Base-by-base conservation (phyloP, 352 stramenopile species). In the Phytopythium helicoides region DNA sequence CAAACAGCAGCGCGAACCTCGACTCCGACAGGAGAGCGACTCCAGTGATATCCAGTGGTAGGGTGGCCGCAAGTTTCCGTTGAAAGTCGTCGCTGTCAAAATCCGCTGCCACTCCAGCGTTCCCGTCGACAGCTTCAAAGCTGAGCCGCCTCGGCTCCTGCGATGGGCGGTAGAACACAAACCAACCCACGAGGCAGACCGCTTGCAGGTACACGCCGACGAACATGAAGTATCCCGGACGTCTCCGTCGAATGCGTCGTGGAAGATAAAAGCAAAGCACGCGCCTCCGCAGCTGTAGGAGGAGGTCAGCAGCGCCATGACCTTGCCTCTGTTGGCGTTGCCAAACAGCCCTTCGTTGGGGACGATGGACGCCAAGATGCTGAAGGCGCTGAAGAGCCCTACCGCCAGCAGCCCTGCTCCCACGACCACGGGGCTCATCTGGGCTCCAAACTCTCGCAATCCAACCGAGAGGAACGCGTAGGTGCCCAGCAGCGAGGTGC, bases 1-100 rank as follows among this genome's bases (percentile, higher is more conserved):
- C 58, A 45, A 94, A 92, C 12, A 94, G 72, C 54, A 92, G 66
- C 76, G 74, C 89, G 55, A 94, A 94, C 34, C 76, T 76, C 21
- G 57, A 14, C 36, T 91, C 76, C 1, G 47, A 64, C 22, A 94
- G 54, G 38, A 92, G 55, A 8, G 50, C 57, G 21, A 75, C 46
- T 9, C 82, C 74, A 6, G 81, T 92, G 39, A 90, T 73, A 37
- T 94, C 78, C 34, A 68, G 36, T 38, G 52, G 54, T 14, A 14
- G 15, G 8, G 15, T 41, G 28, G 28, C 28, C 0, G 33, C 4
- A 12, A 52, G 47, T 21, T 52, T 44, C 18, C 11, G 26, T 34
- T 52, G 19, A 8, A 52, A 42, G 37, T 51, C 68, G 15, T 63
- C 56, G 26, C 10, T 60, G 36, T 52, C 47, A 18, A 47, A 49